phyloP scores from a whole-genome alignment of 306 rosid genomes.

The Vigna nakashimae region DNA sequence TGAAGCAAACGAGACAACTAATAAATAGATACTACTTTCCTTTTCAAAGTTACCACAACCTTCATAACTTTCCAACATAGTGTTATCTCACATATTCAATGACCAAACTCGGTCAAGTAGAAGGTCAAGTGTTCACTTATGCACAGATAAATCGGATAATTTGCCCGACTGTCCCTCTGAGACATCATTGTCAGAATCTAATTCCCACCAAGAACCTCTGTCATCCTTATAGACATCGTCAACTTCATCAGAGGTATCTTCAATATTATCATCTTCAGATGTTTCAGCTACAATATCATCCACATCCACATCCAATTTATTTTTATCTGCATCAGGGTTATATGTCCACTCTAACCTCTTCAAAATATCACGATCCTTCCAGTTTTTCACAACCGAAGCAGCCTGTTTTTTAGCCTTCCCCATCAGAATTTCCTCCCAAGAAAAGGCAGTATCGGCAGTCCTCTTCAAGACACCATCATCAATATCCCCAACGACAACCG shows the following conservation, averaged over 20 bases:
- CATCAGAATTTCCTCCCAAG: constrained; percentile 83
- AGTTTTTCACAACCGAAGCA: constrained; percentile 65
- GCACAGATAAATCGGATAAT: constrained; percentile 26
- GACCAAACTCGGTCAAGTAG: constrained; percentile 12
- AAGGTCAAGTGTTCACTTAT: constrained; percentile 16
- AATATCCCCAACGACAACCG: constrained; percentile 78
- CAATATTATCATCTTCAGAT: constrained; percentile 49
- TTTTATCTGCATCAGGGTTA: constrained; percentile 58
- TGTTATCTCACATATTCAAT: constrained; percentile 37
- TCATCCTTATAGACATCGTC: constrained; percentile 51
- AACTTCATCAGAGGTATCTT: constrained; percentile 46
- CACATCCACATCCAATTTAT: constrained; percentile 13
- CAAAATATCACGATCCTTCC: constrained; percentile 84
- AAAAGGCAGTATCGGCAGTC: constrained; percentile 69
- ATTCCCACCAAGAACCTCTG: constrained; percentile 72
- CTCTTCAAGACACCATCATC: constrained; percentile 76
- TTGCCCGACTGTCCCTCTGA: constrained; percentile 7
- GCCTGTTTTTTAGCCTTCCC: constrained; percentile 86
- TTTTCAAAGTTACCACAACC: constrained; percentile 30
- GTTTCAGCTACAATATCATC: constrained; percentile 46
- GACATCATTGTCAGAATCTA: constrained; percentile 52
- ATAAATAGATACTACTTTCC: constrained; percentile 1
- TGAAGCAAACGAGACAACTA: not conserved
- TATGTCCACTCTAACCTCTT: constrained; percentile 85
- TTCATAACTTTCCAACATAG: constrained; percentile 3